Percentiles rank a stretch among this genome's conserved stretches.
These are phyloP conservation scores for Aureobasidium musti DNA, from an alignment of 2,329 filamentous ascomycete genomes.

Conservation along the genomic window DNA sequence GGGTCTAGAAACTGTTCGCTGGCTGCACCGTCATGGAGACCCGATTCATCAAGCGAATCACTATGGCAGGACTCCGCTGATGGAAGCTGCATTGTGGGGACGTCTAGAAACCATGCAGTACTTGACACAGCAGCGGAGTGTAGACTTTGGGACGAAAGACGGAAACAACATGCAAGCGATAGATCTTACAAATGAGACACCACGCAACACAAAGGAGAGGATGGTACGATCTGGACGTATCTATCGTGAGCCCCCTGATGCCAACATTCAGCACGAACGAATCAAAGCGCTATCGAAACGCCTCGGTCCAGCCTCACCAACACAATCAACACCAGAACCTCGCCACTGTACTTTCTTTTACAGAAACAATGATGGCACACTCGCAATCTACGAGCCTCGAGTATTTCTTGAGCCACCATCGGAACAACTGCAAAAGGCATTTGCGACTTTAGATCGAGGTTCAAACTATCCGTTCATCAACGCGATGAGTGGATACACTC, in stretches of 20 bases:
- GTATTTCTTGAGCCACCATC: not conserved
- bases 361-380: not conserved
- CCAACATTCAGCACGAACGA: not conserved
- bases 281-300: not conserved
- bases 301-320: not conserved
- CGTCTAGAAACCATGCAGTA: not conserved
- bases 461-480: conserved; percentile 4
- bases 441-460: conserved; percentile 10
- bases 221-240: not conserved
- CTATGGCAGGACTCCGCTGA: not conserved
- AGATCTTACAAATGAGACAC: not conserved
- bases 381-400: not conserved
- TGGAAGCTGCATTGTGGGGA: not conserved
- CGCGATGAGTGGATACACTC: conserved; percentile 19
- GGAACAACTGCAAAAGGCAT: not conserved
- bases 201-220: not conserved
- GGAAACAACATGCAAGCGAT: not conserved
- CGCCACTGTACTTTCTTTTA: not conserved
- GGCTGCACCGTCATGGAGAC: not conserved
- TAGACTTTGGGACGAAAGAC: not conserved
- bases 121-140: not conserved
- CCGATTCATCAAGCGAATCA: not conserved
- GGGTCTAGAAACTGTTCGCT: not conserved
- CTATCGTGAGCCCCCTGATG: not conserved
- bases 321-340: not conserved